phyloP scores from a whole-genome alignment of 139 green algal species.

The Picochlorum sp. region DNA sequence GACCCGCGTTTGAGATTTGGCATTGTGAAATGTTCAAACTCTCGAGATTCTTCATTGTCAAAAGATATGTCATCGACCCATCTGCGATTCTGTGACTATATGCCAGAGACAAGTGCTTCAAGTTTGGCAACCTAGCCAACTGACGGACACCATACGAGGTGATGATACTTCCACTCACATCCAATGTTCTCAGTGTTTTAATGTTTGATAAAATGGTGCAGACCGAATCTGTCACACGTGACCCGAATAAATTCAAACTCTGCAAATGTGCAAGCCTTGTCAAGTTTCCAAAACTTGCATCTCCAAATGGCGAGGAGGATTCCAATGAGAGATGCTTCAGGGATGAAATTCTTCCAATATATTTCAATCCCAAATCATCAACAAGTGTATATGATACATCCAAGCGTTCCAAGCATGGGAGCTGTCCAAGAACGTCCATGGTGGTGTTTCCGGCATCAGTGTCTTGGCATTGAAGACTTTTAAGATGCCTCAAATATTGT shows the following conservation, averaged over 20 bases:
- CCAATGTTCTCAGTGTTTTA: conserved; percentile 17
- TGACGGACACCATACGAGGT: conserved; percentile 19
- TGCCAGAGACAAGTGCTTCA: conserved; percentile 18
- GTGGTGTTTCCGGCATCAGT: conserved; percentile 18
- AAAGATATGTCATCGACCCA: conserved; percentile 8
- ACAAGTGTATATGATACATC: conserved; percentile 37
- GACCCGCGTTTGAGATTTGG: conserved; percentile 22
- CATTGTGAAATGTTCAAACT: conserved; percentile 37
- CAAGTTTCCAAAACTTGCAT: conserved; percentile 27
- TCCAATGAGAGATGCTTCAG: conserved; percentile 40
- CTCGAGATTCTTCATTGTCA: conserved; percentile 19
- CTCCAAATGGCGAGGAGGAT: conserved; percentile 20
- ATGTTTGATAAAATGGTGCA: conserved; percentile 15
- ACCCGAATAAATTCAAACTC: conserved; percentile 45
- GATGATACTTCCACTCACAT: conserved; percentile 26
- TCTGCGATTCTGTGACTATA: conserved; percentile 33
- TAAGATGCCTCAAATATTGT: background rate
- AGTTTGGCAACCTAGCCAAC: conserved; percentile 4
- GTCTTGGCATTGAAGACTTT: conserved; percentile 38
- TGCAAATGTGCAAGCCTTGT: conserved; percentile 26
- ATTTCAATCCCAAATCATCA: conserved; percentile 26
- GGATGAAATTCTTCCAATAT: conserved; percentile 9
- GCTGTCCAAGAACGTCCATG: conserved; percentile 17
- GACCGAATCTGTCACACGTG: conserved; percentile 29
- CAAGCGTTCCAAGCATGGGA: conserved; percentile 26